Evolutionary conservation across 2,329 filamentous ascomycete genomes (phyloP), one percentile per base, ranked within the genome.

Genomic region (Macrophomina pseudophaseolina): DNA sequence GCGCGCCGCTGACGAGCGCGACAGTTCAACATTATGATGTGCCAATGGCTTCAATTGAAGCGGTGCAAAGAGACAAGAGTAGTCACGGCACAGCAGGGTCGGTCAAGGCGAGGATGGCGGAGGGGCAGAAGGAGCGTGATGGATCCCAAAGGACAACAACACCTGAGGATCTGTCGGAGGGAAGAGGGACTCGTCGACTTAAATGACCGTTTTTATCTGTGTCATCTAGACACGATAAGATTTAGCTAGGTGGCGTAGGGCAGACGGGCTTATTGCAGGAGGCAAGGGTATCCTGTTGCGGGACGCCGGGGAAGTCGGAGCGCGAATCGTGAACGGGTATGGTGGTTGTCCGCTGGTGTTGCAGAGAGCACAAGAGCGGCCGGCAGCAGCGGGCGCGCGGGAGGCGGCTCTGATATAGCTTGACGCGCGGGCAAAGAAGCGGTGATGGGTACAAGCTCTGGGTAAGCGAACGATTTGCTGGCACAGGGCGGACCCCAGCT

Each of bases 151-250:
- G 28, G 52, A 65, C 44, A 46, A 65, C 44, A 46, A 58, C 42
- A 56, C 63, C 51, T 65, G 63, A 46, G 32, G 63, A 30, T 42
- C n/a, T 33, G 40, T 46, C n/a, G 46, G 53, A 33, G 44, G 53
- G 46, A 51, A 46, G 64, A 66, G 54, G 53, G 44, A 52, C 35
- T 64, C 49, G 64, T 48, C 40, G 52, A 54, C 54, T 66, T 66
- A 66, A 62, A 66, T 66, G 65, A 48, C 44, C 65, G 64, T 42
- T 59, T 54, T 62, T 46, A 53, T 42, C 46, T 66, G 65, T 66
- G 65, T 60, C 65, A 63, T 66, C 65, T 62, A 63, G 65, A 66
- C 56, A 62, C 65, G 65, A 66, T 66, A 62, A 66, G 58, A 66
- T 66, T 66, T 63, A 65, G 65, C 56, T 54, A 54, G 51, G 65